These are phyloP conservation scores for Euphorbia lathyris DNA, from an alignment of 345 rosid species.

Conservation along the genomic window DNA sequence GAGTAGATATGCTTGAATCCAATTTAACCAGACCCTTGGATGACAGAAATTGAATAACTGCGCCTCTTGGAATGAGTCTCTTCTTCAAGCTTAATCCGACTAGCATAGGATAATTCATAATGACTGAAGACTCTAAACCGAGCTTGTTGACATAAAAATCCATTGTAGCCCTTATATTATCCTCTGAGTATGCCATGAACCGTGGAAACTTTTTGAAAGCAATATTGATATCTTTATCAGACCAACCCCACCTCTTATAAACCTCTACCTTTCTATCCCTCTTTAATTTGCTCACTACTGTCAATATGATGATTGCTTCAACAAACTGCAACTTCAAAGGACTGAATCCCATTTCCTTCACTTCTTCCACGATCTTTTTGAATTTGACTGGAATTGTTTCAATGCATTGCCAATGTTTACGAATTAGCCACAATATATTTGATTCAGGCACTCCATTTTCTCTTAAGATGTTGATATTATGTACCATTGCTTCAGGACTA, in stretches of 20 bases:
- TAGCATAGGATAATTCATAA: constrained; percentile 34
- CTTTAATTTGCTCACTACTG: constrained; percentile 30
- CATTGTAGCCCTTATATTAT: too few species aligned
- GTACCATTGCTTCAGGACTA: background rate
- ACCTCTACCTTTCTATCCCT: constrained; percentile 40
- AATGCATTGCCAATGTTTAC: background rate
- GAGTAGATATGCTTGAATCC: background rate
- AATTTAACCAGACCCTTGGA: constrained; percentile 6
- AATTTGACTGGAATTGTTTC: background rate
- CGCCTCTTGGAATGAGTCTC: constrained; percentile 26
- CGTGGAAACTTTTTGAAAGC: too few species aligned
- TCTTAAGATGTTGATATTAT: too few species aligned
- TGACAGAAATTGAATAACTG: constrained; percentile 1
- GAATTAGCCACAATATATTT: background rate
- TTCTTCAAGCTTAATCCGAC: constrained; percentile 40
- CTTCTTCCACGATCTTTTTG: constrained; percentile 22
- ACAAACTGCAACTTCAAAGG: constrained; percentile 30
- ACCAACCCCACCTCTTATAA: too few species aligned
- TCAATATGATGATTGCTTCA: constrained; percentile 32
- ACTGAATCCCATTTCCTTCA: constrained; percentile 18
- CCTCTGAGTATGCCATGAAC: too few species aligned
- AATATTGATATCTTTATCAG: too few species aligned
- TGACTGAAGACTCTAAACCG: constrained; percentile 24
- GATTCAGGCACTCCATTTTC: constrained; percentile 8
- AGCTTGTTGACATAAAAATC: constrained; percentile 36